Base-by-base conservation (phyloP, 164 flowering plant species). In the Tetracentron sinense region DNA sequence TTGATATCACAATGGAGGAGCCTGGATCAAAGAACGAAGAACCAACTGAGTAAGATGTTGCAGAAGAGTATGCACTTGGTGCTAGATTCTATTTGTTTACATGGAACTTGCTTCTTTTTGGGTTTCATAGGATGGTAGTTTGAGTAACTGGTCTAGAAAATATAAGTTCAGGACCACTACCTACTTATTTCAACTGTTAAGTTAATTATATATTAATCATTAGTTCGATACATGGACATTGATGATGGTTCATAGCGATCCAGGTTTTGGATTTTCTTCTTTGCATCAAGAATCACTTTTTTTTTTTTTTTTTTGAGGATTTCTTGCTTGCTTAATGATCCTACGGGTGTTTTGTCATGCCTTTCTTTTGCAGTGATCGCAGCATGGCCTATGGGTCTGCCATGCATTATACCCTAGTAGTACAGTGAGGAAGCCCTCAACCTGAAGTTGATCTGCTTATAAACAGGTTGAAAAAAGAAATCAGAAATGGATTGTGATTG, bases 1-100 rank as follows among this genome's bases (percentile, higher is more conserved):
- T 61, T 28, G 47, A 56, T 19, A 50, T 42, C 17, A 56, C 56
- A 62, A 54, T 27, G 22, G 61, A 33, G 25, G 65, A 22, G 23
- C 33, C 25, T 48, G n/a, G 27, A 6, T 44, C 49, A 7, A 61
- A 47, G 50, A 59, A 25, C 5, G 64, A 42, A 42, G 66, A 35
- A 28, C 21, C 30, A 6, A 44, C 33, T 25, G 42, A 8, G 25
- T 61, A 30, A 16, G 52, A 51, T 7, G 8, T 31, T 23, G 22
- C 50, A 31, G 57, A 12, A 66, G 49, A 42, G 27, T 56, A 6
- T 15, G 57, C 26, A 11, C 16, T 8, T 1, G 44, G 14, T 38
- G 44, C 44, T 38, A n/a, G n/a, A n/a, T n/a, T n/a, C n/a, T 38
- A 1, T 38, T 38, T 12, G 15, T 10, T 16, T 8, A 38, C 15